phyloP scores from a whole-genome alignment of 345 rosid species.

The Raphanus sativus region DNA sequence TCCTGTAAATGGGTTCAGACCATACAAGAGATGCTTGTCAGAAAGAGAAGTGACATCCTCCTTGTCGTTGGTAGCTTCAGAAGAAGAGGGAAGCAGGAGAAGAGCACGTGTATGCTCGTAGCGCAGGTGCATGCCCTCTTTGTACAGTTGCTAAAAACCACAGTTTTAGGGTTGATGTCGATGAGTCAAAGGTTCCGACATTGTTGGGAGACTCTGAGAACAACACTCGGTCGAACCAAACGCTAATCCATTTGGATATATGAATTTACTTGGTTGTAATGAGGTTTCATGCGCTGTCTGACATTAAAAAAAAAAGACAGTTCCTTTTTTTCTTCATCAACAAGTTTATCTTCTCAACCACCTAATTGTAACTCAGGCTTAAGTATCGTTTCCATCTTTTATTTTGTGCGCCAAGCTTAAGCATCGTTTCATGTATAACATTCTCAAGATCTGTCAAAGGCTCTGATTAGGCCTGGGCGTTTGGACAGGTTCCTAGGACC shows the following conservation, averaged over 20 bases:
- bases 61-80: slow-evolving; percentile 30
- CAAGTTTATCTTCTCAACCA: slow-evolving; percentile 30
- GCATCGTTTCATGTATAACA: neutral
- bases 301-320: neutral
- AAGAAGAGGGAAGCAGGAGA: slow-evolving; percentile 40
- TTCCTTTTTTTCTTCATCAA: slow-evolving; percentile 1
- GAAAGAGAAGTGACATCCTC: slow-evolving; percentile 52
- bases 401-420: neutral
- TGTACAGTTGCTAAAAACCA: slow-evolving; percentile 3
- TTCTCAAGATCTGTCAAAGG: neutral
- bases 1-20: slow-evolving; percentile 49
- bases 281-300: neutral
- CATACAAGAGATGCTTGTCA: slow-evolving; percentile 70
- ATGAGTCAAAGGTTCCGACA: neutral
- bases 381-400: neutral
- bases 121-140: neutral
- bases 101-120: slow-evolving; percentile 27
- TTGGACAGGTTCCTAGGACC: too few species aligned
- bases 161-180: neutral
- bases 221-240: neutral
- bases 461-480: neutral
- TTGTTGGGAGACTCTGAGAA: neutral
- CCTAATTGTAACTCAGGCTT: neutral
- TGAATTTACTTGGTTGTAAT: neutral
- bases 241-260: neutral